These are phyloP conservation scores for Vaccinium corymbosum DNA, from an alignment of 148 eudicot genomes.

Conservation along the genomic window DNA sequence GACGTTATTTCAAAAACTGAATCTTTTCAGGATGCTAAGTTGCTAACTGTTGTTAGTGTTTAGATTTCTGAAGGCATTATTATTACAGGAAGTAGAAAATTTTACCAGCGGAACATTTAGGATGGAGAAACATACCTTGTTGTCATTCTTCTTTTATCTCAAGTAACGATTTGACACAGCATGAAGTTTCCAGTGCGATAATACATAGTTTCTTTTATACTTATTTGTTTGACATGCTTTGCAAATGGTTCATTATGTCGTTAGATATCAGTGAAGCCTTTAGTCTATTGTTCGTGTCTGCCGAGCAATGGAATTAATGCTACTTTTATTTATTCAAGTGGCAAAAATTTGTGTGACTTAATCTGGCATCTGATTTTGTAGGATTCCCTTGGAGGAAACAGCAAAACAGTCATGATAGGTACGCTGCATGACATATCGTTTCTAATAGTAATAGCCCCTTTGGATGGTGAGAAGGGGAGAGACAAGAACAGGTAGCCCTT, in stretches of 20 bases:
- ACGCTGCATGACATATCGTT: constrained; percentile 18
- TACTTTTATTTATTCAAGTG: constrained; percentile 2
- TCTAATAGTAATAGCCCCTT: background rate
- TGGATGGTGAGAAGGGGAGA: too few species aligned
- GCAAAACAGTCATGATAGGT: constrained; percentile 99
- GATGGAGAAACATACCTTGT: background rate
- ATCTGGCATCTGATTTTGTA: constrained; percentile 28
- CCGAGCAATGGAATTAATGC: background rate
- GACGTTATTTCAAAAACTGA: background rate
- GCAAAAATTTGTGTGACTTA: constrained; percentile 10
- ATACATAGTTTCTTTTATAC: background rate
- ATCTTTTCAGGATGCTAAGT: background rate
- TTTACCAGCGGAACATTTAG: background rate
- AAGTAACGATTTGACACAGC: background rate
- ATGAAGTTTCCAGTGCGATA: background rate
- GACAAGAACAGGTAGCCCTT: too few species aligned
- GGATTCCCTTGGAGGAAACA: constrained; percentile 97
- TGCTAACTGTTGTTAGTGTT: background rate
- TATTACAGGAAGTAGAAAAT: background rate
- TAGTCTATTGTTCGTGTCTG: background rate
- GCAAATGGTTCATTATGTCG: background rate
- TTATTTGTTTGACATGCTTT: constrained; percentile 8
- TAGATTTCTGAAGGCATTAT: constrained; percentile 2
- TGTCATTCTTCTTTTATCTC: background rate
- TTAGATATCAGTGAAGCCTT: background rate